Base-by-base conservation (phyloP, 2,329 filamentous ascomycete genomes). In the Aspergillus cejpii region DNA sequence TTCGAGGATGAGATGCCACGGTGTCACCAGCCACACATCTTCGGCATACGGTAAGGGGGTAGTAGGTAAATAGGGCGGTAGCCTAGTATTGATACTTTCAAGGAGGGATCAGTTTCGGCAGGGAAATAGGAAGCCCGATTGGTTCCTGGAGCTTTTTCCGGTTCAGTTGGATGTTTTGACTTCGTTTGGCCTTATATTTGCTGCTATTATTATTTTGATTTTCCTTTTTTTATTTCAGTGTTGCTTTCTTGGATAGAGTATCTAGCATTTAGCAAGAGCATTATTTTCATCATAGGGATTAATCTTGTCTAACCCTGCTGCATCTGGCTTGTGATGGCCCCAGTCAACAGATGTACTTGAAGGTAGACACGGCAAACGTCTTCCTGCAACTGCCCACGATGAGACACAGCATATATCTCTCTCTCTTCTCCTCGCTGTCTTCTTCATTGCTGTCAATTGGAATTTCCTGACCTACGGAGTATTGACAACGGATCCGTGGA, bases 261-360 rank as follows among this genome's bases (percentile, higher is more conserved):
- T 26, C 23, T 49, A 8, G 26, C 15, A 42, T 43, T 20, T 23
- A 38, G 19, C 20, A 34, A 34, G n/a, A 42, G 23, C 43, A 49
- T 49, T 39, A 28, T 34, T 31, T 42, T 42, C 23, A 11, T 20
- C 23, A 39, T 21, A n/a, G 39, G 23, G 40, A 39, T n/a, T 45
- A 44, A 19, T 52, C 54, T 46, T 52, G 45, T 49, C 47, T 47
- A 46, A 53, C 50, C 48, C 41, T 50, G 41, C 38, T 48, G 48
- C 52, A 48, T 39, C 47, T 45, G 51, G 52, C 53, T 55, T 56
- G 55, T 55, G 54, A 56, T 52, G 50, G 39, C 46, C 45, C 48
- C 45, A 47, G 48, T 52, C 37, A 26, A 36, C 45, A 43, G 44
- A 48, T 48, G 49, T 45, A 41, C 37, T 49, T 44, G 23, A 37